Base-by-base conservation (phyloP, 352 stramenopile genomes). In the Aphanomyces stellatus region DNA sequence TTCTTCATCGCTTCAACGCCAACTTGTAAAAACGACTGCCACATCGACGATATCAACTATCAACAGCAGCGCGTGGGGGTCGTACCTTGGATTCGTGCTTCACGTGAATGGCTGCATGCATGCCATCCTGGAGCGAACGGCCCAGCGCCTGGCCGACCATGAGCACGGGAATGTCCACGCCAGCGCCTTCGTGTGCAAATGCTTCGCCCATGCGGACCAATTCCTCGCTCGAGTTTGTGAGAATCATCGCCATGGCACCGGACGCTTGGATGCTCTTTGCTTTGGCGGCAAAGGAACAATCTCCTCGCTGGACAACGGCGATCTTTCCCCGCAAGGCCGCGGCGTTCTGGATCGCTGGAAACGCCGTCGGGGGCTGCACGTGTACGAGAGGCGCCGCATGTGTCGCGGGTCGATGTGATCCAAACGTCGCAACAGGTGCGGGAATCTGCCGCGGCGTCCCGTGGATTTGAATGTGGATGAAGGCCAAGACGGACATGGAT, bases 211-310 rank as follows among this genome's bases (percentile, higher is more conserved):
- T 67, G 11, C 60, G 60, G 17, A 67, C 60, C 40, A 67, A 41
- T 22, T 67, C 60, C 35, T 67, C 60, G 49, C 49, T 67, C 27
- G 60, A 67, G 49, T 67, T 67, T 43, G 46, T 62, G 31, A 69
- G 67, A 7, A 83, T 72, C 76, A 83, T 80, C 10, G 75, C 82
- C 22, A 88, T 63, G 0, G 82, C 82, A 8, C 82, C 82, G 15
- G 80, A 73, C 24, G 68, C 69, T 65, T 88, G 79, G 34, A 91
- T 59, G 49, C 81, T 72, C 13, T 74, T 72, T 15, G 82, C 79
- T 71, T 91, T 91, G 42, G 80, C 73, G 6, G 73, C 72, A 22
- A 91, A 89, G 35, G 79, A 88, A 72, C 81, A 91, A 25, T 82
- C 81, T 19, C 81, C 82, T 5, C 81, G 82, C 28, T 88, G 78